Evolutionary conservation across 768 basidiomycete species (phyloP), one percentile per base, ranked within the genome.

Genomic region (Pleurotus salmoneostramineus): DNA sequence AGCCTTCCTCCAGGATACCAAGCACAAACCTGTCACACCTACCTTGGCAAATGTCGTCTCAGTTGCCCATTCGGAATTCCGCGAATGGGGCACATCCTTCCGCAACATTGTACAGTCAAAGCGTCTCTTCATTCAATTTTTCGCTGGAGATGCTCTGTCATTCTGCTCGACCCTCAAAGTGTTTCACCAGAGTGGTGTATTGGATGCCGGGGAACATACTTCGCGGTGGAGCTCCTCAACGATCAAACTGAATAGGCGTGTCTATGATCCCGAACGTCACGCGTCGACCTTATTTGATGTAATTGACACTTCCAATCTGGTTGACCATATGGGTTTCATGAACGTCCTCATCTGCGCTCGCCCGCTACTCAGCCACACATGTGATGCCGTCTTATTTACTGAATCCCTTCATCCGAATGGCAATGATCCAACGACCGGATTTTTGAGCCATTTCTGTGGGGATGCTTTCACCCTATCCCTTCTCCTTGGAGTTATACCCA

Each of bases 261-360:
- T 70, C 21, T 71, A 72, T 57, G 55, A 48, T 5, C 12, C 56
- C 3, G 34, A 44, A 6, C 2, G 44, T 8, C 15, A 48, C 15
- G 44, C 50, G 10, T 21, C 75, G 5, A 56, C 65, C 12, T 42
- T 40, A 31, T 78, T 77, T 66, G 66, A 75, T 55, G 66, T 75
- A 50, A 72, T 77, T 45, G 74, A 78, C 31, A 74, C 77, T 2
- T 77, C 76, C 6, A 77, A 77, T 59, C 61, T 78, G 6, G 60
- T 59, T 35, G 77, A 77, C 55, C 69, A 73, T 54, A 56, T 77
- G 12, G 77, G 74, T 0, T 58, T 76, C 11, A 59, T 77, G n/a
- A 77, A 77, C 60, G 59, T 76, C 44, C 63, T 78, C 17, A 61
- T 72, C 40, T 55, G 68, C 1, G 55, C 69, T 0, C 51, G 66